These are phyloP conservation scores for Epithele typhae DNA, from an alignment of 768 basidiomycete genomes.

Conservation along the genomic window DNA sequence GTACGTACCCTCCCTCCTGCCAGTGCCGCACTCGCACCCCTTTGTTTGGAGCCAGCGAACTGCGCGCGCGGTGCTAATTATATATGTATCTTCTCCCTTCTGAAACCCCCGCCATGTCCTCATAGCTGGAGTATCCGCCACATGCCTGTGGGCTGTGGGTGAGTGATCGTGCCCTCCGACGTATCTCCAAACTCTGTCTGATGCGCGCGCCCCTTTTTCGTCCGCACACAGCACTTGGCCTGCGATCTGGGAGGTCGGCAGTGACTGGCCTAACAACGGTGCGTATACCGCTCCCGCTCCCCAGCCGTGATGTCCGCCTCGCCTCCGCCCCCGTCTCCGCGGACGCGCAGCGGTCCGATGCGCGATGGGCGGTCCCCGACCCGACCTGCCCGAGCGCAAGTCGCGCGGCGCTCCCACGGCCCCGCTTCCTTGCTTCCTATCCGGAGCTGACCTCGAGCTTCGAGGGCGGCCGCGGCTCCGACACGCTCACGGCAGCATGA, in stretches of 20 bases:
- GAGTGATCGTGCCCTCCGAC: conserved; percentile 16
- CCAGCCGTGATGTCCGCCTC: too few species aligned
- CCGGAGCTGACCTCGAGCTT: too few species aligned
- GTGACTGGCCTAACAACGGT: conserved; percentile 44
- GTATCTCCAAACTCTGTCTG: not conserved
- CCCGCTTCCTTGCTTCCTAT: too few species aligned
- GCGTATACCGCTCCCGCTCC: conserved; percentile 24
- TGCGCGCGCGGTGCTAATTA: conserved; percentile 3
- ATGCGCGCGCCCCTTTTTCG: conserved; percentile 6
- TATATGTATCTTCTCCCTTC: not conserved
- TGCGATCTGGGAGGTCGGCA: conserved; percentile 48
- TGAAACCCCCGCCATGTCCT: not conserved
- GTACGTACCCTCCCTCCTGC: conserved; percentile 27
- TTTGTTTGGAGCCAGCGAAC: conserved; percentile 2
- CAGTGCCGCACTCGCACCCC: too few species aligned
- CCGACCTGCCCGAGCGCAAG: too few species aligned
- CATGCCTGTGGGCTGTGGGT: conserved; percentile 58
- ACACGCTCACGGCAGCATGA: too few species aligned
- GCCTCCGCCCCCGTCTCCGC: too few species aligned
- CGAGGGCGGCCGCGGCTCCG: too few species aligned
- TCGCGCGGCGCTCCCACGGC: too few species aligned
- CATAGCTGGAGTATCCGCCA: conserved; percentile 47
- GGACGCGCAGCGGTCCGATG: too few species aligned
- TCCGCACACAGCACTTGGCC: conserved; percentile 35
- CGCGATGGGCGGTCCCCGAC: too few species aligned